Base-by-base conservation (phyloP, 176 grass and related monocot species). In the Puccinellia tenuiflora region DNA sequence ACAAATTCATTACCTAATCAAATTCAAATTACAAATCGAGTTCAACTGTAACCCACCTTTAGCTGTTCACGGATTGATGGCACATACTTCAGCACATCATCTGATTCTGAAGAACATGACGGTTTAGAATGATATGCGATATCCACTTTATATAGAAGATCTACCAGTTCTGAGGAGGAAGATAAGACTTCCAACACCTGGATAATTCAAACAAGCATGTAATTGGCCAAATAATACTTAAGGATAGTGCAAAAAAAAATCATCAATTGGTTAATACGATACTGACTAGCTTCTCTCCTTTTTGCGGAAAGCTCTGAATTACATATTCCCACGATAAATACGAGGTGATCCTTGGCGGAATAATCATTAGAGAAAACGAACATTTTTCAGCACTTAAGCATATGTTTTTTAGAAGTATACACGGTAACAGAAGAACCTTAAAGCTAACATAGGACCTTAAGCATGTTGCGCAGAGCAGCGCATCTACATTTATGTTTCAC, bases 121-220 rank as follows among this genome's bases (percentile, higher is more conserved):
- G 68, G 72, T 84, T 42, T 92, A 57, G 82, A 84, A 84, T 86
- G 81, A 69, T 90, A 97, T 63, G 83, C 79, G 24, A 45, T 67
- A 40, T 93, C 89, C 81, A 92, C 89, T 83, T 68, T 80, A 66
- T 42, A 83, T 79, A 97, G 76, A 85, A 93, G 94, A 74, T 83
- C 89, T 54, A 89, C 72, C 75, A 94, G 59, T 47, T 94, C 91
- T 1, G 43, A 56, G 28, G 91, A 90, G 16, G 87, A 85, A 73
- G 80, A 84, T 79, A 97, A 88, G 35, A 91, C 65, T 52, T 90
- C 79, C 77, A 97, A 71, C 21, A 94, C 89, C 94, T 97, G 77
- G 12, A 54, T 47, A 81, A 73, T 14, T 52, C 73, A 46, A 68
- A 77, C 42, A 89, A 84, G 7, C 30, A 84, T 73, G 61, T 20